These are phyloP conservation scores for Hibiscus tridactylites DNA, from an alignment of 345 rosid genomes.

Conservation along the genomic window DNA sequence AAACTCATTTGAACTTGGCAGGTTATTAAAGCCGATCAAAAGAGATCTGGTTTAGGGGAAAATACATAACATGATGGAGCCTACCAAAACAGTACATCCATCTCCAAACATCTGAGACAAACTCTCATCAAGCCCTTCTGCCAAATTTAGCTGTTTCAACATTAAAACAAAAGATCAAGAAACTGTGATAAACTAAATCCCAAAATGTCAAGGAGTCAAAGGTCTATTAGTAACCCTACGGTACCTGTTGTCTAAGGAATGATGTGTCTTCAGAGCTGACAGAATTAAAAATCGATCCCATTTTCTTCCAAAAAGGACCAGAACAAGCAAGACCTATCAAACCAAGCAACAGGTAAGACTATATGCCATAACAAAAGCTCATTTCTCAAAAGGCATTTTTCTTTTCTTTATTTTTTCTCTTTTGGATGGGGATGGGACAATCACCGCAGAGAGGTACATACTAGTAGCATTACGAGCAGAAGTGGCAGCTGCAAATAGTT, in stretches of 20 bases:
- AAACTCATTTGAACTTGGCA: too few relatives aligned
- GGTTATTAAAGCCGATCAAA: background rate
- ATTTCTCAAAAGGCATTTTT: background rate
- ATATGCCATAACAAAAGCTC: background rate
- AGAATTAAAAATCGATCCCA: conserved; percentile 63
- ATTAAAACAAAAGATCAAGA: conserved; percentile 11
- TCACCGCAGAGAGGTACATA: conserved; percentile 24
- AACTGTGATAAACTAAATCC: conserved; percentile 6
- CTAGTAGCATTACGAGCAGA: conserved; percentile 66
- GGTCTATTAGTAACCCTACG: conserved; percentile 3
- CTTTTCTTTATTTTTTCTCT: background rate
- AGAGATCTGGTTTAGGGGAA: background rate
- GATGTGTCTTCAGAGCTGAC: conserved; percentile 55
- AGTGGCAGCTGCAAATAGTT: conserved; percentile 70
- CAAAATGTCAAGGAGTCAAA: conserved; percentile 7
- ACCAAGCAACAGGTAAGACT: conserved; percentile 10
- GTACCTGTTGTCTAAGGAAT: conserved; percentile 76
- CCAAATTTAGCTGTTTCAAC: conserved; percentile 49
- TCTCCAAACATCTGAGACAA: conserved; percentile 48
- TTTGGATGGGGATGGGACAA: background rate
- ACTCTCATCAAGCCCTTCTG: conserved; percentile 63
- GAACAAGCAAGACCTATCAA: conserved; percentile 58
- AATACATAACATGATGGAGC: conserved; percentile 1
- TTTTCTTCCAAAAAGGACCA: conserved; percentile 80
- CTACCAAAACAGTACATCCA: conserved; percentile 52